phyloP scores from a whole-genome alignment of 108 stramenopile genomes.

The Cyclotella sp. region DNA sequence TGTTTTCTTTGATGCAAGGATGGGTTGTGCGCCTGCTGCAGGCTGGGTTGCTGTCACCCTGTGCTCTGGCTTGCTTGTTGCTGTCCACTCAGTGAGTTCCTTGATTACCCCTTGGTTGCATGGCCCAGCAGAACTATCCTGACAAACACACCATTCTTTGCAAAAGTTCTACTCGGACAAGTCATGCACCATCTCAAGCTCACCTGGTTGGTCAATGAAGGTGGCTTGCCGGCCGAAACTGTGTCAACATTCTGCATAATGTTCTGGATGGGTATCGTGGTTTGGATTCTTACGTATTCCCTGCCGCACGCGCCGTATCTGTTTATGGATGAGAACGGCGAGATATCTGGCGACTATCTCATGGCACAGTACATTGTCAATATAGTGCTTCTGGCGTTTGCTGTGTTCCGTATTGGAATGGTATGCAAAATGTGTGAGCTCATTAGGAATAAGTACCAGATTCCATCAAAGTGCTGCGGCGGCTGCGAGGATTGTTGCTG shows the following conservation, averaged over 20 bases:
- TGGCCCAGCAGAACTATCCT: too few relatives aligned
- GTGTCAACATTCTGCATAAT: conserved; percentile 63
- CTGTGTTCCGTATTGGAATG: too few relatives aligned
- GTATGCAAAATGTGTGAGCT: conserved; percentile 51
- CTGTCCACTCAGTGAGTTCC: conserved; percentile 36
- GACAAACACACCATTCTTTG: background rate
- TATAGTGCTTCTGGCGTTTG: too few relatives aligned
- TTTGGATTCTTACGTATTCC: too few relatives aligned
- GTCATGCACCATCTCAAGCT: conserved; percentile 57
- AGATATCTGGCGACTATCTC: too few relatives aligned
- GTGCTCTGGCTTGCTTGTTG: conserved; percentile 36
- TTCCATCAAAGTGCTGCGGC: conserved; percentile 67
- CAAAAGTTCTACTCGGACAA: conserved; percentile 50
- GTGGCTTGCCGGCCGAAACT: conserved; percentile 6
- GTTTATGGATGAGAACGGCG: too few relatives aligned
- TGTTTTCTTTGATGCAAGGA: conserved; percentile 24
- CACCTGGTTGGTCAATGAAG: conserved; percentile 42
- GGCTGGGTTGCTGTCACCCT: conserved; percentile 45
- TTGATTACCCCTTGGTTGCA: background rate
- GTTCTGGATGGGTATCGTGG: conserved; percentile 36
- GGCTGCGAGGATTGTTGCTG: conserved; percentile 80
- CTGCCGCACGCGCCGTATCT: too few relatives aligned
- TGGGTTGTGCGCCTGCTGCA: conserved; percentile 35
- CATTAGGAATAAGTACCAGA: conserved; percentile 75
- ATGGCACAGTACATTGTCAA: too few relatives aligned